Percentiles rank a stretch among this genome's conserved stretches.
phyloP scores from a whole-genome alignment of 441 rosid species.

The Croton setiger region DNA sequence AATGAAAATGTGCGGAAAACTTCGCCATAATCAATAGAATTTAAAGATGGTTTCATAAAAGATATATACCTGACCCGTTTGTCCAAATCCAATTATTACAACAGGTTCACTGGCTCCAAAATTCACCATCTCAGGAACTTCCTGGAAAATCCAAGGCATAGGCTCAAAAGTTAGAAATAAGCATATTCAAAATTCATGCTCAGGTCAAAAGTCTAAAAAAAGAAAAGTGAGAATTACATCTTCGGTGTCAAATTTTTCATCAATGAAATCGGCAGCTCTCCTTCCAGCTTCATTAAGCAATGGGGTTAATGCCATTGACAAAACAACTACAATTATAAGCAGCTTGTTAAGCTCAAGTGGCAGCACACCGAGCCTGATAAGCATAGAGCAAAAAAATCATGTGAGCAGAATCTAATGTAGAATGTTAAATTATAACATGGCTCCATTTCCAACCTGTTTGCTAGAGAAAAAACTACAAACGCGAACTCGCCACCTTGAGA shows the following conservation, averaged over 20 bases:
- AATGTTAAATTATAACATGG: slow-evolving; percentile 19
- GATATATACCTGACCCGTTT: slow-evolving; percentile 83
- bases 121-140: slow-evolving; percentile 45
- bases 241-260: slow-evolving; percentile 40
- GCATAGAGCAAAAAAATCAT: slow-evolving; percentile 14
- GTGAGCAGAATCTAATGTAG: slow-evolving; percentile 23
- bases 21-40: background rate
- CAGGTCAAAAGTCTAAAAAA: background rate
- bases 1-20: slow-evolving; percentile 15
- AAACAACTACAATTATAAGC: slow-evolving; percentile 92
- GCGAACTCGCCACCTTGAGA: slow-evolving; percentile 99
- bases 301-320: slow-evolving; percentile 98
- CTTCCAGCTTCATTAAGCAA: slow-evolving; percentile 82
- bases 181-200: background rate
- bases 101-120: slow-evolving; percentile 77
- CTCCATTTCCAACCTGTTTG: slow-evolving; percentile 63
- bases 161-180: background rate
- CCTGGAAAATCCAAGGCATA: slow-evolving; percentile 40
- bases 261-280: slow-evolving; percentile 76
- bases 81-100: slow-evolving; percentile 90
- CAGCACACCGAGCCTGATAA: slow-evolving; percentile 86
- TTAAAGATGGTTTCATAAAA: slow-evolving; percentile 9
- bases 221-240: slow-evolving; percentile 37
- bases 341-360: slow-evolving; percentile 99
- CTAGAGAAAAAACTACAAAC: slow-evolving; percentile 90